A percentile compares a stretch with the other conserved stretches of the same genome.
phyloP scores from a whole-genome alignment of 176 grass and related monocot genomes.

The Musa itinerans region DNA sequence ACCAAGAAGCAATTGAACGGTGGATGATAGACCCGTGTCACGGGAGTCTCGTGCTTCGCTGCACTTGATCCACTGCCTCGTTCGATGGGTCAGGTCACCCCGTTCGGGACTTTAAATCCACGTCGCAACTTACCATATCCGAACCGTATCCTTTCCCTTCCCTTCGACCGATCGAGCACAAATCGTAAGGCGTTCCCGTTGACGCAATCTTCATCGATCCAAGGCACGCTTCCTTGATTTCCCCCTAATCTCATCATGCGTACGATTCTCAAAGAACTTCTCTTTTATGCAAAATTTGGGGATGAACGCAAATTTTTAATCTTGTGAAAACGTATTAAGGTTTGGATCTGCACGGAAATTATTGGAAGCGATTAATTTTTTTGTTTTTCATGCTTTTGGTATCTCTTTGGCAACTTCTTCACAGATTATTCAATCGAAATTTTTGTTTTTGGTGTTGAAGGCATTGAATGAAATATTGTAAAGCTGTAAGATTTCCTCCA shows the following conservation, averaged over 20 bases:
- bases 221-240: not conserved
- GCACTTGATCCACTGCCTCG: not conserved
- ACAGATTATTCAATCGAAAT: not conserved
- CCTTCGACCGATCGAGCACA: not conserved
- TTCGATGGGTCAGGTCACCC: not conserved
- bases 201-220: not conserved
- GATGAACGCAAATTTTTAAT: not conserved
- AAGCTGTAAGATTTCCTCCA: not conserved
- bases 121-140: no score
- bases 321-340: not conserved
- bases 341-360: not conserved
- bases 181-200: not conserved
- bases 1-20: not conserved
- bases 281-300: not conserved
- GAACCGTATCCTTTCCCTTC: not conserved
- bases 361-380: not conserved
- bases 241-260: not conserved
- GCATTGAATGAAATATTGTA: not conserved
- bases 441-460: not conserved
- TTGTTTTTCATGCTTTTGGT: not conserved
- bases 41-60: not conserved
- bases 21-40: not conserved
- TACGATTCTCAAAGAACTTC: not conserved
- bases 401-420: not conserved
- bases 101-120: not conserved